Percentiles rank a stretch among this genome's conserved stretches.
phyloP scores from a whole-genome alignment of 495 filamentous ascomycete genomes.

The Collariella sp. region DNA sequence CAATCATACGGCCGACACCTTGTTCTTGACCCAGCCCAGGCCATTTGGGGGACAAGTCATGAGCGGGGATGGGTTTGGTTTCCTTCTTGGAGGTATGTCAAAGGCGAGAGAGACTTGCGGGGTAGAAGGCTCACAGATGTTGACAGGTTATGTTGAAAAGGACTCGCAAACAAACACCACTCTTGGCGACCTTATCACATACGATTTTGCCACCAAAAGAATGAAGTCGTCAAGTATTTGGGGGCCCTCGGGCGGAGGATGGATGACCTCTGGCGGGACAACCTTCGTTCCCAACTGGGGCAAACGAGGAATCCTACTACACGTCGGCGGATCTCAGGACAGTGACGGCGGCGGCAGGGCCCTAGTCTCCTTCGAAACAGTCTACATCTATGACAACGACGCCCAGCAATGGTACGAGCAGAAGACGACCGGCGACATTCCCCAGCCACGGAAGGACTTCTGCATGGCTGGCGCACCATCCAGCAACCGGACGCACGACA shows the following conservation, averaged over 20 bases:
- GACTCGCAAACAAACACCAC: background rate
- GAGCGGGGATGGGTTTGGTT: constrained; percentile 18
- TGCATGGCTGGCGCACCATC: constrained; percentile 20
- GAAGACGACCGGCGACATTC: constrained; percentile 10
- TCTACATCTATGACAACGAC: constrained; percentile 13
- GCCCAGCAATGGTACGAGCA: constrained; percentile 16
- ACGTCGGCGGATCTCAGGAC: constrained; percentile 11
- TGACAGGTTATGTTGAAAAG: constrained; percentile 2
- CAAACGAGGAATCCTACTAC: constrained; percentile 13
- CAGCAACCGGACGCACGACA: constrained; percentile 18
- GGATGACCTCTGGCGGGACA: constrained; percentile 4
- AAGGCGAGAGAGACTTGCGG: background rate
- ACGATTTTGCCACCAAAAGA: constrained; percentile 10
- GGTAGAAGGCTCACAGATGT: too few relatives aligned
- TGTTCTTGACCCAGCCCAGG: constrained; percentile 12
- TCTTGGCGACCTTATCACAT: constrained; percentile 10
- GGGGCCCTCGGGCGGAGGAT: background rate
- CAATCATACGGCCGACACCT: constrained; percentile 14
- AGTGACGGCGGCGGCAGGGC: background rate
- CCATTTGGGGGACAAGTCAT: constrained; percentile 10
- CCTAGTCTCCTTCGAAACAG: constrained; percentile 9
- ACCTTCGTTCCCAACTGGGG: constrained; percentile 21
- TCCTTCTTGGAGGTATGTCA: constrained; percentile 15
- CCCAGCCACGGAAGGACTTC: constrained; percentile 12
- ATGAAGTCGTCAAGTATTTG: background rate